Evolutionary conservation across 495 filamentous ascomycete species (phyloP), one percentile per base, ranked within the genome.

Genomic region (Pyrenula massariospora): DNA sequence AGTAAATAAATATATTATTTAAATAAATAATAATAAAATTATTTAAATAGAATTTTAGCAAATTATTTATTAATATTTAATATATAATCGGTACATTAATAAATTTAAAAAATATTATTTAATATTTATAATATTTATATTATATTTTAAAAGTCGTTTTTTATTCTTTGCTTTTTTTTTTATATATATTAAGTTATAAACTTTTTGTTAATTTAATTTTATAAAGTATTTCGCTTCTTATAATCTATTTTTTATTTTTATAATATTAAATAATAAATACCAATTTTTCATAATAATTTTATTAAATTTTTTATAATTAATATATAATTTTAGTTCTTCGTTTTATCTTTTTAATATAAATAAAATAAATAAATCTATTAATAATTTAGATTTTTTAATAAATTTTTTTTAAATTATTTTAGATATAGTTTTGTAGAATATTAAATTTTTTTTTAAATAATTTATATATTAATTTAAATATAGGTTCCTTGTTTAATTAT

Each of bases 121-220:
- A 22, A 55, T 62, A 64, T 53, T 64, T 58, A 57, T 58, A 56
- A 24, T 60, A 25, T 25, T 24, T 56, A 59, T 20, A 56, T 57
- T 52, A 51, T 1, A 21, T 61, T 52, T 55, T 56, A 56, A 57
- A 60, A 36, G 36, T 48, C 52, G 55, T 66, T 53, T 65, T 63
- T 22, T 59, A 65, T 53, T 66, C 24, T 48, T 66, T 21, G n/a
- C n/a, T 22, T 36, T n/a, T 21, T 58, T 36, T 5, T 52, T 54
- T 36, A 66, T 59, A 25, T 42, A 12, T 19, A 66, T 54, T 10
- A 12, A n/a, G 57, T 64, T 60, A 31, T 62, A 65, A 3, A 21
- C 53, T 52, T 62, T 22, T 55, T 54, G 59, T 22, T 62, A 23
- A 60, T 64, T 54, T 22, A 66, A 47, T 51, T 62, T 60, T 2